phyloP scores from a whole-genome alignment of 2,329 filamentous ascomycete species.

The Stagonosporopsis cucurbitacearum region DNA sequence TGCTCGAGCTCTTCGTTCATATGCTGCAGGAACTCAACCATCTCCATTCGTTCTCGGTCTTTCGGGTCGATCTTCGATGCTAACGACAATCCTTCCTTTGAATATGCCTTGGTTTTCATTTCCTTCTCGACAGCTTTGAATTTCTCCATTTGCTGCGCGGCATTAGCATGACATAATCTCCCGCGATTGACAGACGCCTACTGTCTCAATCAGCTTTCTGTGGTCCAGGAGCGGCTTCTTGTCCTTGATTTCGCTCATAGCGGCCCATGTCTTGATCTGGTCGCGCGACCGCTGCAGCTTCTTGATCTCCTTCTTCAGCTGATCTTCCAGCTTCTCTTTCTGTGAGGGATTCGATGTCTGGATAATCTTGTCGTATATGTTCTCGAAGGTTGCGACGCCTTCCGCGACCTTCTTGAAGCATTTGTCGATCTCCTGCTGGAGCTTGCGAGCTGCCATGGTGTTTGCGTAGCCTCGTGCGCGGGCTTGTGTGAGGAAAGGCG shows the following conservation, averaged over 20 bases:
- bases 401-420: slow-evolving; percentile 99
- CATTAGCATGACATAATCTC: slow-evolving; percentile 39
- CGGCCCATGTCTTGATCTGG: slow-evolving; percentile 99
- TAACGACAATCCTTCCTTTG: slow-evolving; percentile 93
- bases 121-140: slow-evolving; percentile 99
- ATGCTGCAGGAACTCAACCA: slow-evolving; percentile 80
- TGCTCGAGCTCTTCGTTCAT: slow-evolving; percentile 93
- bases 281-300: slow-evolving; percentile 96
- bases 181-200: slow-evolving; percentile 54
- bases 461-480: slow-evolving; percentile 44
- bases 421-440: slow-evolving; percentile 98
- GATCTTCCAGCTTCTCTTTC: slow-evolving; percentile 98
- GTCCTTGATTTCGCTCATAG: slow-evolving; percentile 99
- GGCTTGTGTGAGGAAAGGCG: slow-evolving; percentile 24
- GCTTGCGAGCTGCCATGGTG: slow-evolving; percentile 92
- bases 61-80: slow-evolving; percentile 95
- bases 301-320: slow-evolving; percentile 99
- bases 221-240: slow-evolving; percentile 94
- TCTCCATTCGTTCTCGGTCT: slow-evolving; percentile 91
- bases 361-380: slow-evolving; percentile 97
- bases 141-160: slow-evolving; percentile 90
- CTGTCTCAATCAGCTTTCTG: slow-evolving; percentile 95
- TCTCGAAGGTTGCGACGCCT: slow-evolving; percentile 89
- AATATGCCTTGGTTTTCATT: slow-evolving; percentile 99
- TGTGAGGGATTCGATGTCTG: slow-evolving; percentile 90